These are phyloP conservation scores for Echinochloa phyllopogon DNA, from an alignment of 176 grass and related monocot species.

Conservation along the genomic window DNA sequence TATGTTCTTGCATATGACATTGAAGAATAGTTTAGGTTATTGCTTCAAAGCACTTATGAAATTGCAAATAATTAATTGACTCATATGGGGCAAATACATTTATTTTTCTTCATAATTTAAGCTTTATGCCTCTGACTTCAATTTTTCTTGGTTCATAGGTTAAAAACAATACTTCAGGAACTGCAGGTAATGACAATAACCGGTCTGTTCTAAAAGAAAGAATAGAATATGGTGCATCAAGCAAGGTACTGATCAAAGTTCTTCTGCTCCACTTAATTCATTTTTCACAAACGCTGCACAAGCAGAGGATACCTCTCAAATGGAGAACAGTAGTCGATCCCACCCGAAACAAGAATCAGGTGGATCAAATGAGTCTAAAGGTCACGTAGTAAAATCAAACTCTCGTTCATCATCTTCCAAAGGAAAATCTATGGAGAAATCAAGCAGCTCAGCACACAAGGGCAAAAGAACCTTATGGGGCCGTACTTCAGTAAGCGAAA, in stretches of 20 bases:
- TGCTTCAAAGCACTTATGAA: conserved; percentile 10
- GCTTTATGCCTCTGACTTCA: conserved; percentile 35
- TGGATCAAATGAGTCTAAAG: conserved; percentile 47
- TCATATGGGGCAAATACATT: conserved; percentile 15
- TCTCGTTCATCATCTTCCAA: conserved; percentile 40
- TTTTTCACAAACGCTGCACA: not conserved
- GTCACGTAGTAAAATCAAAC: conserved; percentile 49
- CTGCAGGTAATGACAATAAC: conserved; percentile 45
- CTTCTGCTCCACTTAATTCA: conserved; percentile 18
- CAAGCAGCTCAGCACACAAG: conserved; percentile 39
- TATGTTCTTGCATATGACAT: conserved; percentile 18
- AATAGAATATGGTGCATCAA: conserved; percentile 34
- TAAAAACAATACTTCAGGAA: conserved; percentile 8
- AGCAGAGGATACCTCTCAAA: conserved; percentile 23
- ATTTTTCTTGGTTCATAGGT: conserved; percentile 24
- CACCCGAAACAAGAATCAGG: conserved; percentile 35
- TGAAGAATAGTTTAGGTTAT: conserved; percentile 14
- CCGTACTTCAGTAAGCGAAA: conserved; percentile 86
- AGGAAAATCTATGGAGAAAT: conserved; percentile 54
- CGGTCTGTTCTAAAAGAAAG: conserved; percentile 29
- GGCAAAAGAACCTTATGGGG: conserved; percentile 75
- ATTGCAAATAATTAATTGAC: conserved; percentile 19
- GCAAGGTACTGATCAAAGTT: conserved; percentile 38
- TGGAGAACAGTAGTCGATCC: conserved; percentile 19
- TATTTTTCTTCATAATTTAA: conserved; percentile 20